Conservation (phyloP, 768 basidiomycete species). For the Pholiota microspora region DNA sequence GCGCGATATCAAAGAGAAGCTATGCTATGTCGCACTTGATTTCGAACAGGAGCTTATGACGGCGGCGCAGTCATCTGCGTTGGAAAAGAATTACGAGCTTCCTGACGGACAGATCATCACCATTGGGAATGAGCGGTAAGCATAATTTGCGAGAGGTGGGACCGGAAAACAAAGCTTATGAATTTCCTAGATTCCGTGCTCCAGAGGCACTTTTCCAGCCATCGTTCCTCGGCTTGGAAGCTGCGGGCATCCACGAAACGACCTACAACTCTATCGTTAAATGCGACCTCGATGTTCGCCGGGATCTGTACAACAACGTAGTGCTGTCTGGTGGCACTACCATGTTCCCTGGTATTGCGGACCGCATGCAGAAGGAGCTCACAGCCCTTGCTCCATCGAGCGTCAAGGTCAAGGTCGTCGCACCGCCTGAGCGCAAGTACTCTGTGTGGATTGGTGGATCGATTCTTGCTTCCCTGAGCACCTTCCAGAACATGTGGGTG, state of each 20-base stretch:
- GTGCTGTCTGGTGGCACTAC: slow-evolving; percentile 90
- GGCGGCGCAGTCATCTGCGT: slow-evolving; percentile 82
- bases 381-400: slow-evolving; percentile 80
- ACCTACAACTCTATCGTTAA: slow-evolving; percentile 84
- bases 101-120: slow-evolving; percentile 95
- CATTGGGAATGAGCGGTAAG: slow-evolving; percentile 89
- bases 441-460: slow-evolving; percentile 94
- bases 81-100: slow-evolving; percentile 93
- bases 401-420: slow-evolving; percentile 96
- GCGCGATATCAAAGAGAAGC: too few relatives aligned
- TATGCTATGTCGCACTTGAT: slow-evolving; percentile 93
- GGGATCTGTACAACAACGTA: slow-evolving; percentile 78
- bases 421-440: slow-evolving; percentile 93
- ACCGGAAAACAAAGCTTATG: too few relatives aligned
- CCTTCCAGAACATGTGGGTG: slow-evolving; percentile 98
- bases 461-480: slow-evolving; percentile 84
- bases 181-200: slow-evolving; percentile 91
- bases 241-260: slow-evolving; percentile 90
- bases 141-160: too few relatives aligned
- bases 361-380: slow-evolving; percentile 96
- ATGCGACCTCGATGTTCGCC: slow-evolving; percentile 85
- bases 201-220: slow-evolving; percentile 96
- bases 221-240: slow-evolving; percentile 84
- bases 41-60: slow-evolving; percentile 94
- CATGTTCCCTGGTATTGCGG: slow-evolving; percentile 96